Conservation (phyloP, 495 filamentous ascomycete genomes). For the Lasiosphaeria ovina region DNA sequence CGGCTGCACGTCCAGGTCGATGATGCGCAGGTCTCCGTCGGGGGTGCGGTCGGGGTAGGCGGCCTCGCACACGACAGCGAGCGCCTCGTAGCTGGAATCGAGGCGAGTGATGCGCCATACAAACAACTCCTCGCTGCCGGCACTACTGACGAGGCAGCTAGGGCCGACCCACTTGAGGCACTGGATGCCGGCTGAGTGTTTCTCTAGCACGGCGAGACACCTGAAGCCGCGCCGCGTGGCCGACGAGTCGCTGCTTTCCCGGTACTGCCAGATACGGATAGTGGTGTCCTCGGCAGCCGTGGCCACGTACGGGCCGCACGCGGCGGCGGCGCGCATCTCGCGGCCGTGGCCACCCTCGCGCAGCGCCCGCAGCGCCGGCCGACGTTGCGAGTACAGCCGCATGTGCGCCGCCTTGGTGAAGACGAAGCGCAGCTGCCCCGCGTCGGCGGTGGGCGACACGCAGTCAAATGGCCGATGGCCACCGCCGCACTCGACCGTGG, state of each 20-base stretch:
- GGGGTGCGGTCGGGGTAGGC: conserved; percentile 56
- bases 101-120: conserved; percentile 69
- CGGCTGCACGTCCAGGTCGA: conserved; percentile 57
- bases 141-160: conserved; percentile 75
- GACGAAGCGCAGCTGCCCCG: conserved; percentile 43
- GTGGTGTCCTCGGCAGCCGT: conserved; percentile 90
- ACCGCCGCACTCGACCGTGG: conserved; percentile 76
- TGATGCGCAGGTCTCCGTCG: conserved; percentile 73
- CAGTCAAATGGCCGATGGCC: conserved; percentile 71
- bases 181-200: conserved; percentile 81
- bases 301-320: conserved; percentile 57
- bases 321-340: conserved; percentile 78
- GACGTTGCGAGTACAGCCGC: conserved; percentile 48
- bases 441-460: conserved; percentile 38
- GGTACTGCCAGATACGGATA: conserved; percentile 65
- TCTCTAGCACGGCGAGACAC: conserved; percentile 63
- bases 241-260: conserved; percentile 6
- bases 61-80: conserved; percentile 60
- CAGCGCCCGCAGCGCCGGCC: conserved; percentile 51
- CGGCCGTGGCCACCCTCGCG: conserved; percentile 76
- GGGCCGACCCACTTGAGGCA: conserved; percentile 71
- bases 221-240: conserved; percentile 23
- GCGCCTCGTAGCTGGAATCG: conserved; percentile 49
- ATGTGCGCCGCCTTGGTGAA: conserved; percentile 58
- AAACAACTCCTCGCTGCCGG: conserved; percentile 83